Conservation (phyloP, 768 basidiomycete species). For the Amanita muscaria region DNA sequence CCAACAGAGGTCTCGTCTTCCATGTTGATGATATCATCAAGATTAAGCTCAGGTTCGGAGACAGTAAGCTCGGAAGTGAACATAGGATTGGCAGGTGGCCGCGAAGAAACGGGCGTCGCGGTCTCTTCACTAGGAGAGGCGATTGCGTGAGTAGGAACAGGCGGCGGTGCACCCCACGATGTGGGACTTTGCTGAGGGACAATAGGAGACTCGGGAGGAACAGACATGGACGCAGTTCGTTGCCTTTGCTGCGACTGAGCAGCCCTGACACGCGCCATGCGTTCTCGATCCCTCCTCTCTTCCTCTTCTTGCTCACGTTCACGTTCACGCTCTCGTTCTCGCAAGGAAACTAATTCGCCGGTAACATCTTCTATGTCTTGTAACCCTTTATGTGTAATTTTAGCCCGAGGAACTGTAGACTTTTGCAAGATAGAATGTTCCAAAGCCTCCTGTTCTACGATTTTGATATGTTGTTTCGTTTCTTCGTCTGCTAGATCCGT, state of each 20-base stretch:
- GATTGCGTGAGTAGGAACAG: conserved; percentile 41
- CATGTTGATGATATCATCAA: conserved; percentile 70
- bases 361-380: conserved; percentile 82
- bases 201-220: conserved; percentile 66
- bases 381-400: conserved; percentile 89
- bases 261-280: conserved; percentile 50
- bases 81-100: conserved; percentile 15
- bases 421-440: conserved; percentile 80
- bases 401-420: conserved; percentile 55
- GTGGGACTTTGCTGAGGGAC: conserved; percentile 32
- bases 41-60: conserved; percentile 57
- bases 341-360: conserved; percentile 30
- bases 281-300: conserved; percentile 62
- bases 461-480: conserved; percentile 72
- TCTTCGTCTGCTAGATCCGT: conserved; percentile 88
- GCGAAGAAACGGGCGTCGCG: not conserved
- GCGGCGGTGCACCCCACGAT: conserved; percentile 55
- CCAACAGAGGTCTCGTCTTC: conserved; percentile 49
- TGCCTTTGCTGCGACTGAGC: conserved; percentile 33
- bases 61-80: conserved; percentile 30
- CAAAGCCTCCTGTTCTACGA: conserved; percentile 73
- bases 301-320: conserved; percentile 61
- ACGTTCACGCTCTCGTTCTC: conserved; percentile 49
- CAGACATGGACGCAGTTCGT: conserved; percentile 49
- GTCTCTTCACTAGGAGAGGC: conserved; percentile 8